Evolutionary conservation across 805 yeast species (phyloP).

Genomic region (Candida loeiensis): DNA sequence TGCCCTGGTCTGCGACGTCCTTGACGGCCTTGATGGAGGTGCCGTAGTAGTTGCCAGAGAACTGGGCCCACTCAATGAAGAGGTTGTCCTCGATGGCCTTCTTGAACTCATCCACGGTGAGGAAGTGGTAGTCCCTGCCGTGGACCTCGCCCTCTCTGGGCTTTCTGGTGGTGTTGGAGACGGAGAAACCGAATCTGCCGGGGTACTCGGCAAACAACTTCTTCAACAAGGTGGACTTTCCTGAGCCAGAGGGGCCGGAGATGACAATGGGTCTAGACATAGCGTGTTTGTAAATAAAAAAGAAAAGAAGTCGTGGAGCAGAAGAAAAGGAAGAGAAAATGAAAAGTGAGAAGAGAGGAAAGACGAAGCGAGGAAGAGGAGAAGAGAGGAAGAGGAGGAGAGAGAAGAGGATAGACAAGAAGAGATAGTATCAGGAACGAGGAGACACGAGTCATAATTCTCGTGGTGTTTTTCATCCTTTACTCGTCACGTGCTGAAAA

Average conservation of each 20-base stretch:
- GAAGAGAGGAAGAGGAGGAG: neutral
- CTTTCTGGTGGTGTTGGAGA: slow-evolving; percentile 85
- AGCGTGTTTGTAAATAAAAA: neutral
- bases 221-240: slow-evolving; percentile 91
- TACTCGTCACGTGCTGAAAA: too few species aligned
- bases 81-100: slow-evolving; percentile 65
- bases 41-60: slow-evolving; percentile 96
- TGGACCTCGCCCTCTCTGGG: slow-evolving; percentile 91
- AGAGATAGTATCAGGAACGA: too few species aligned
- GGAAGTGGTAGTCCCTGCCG: slow-evolving; percentile 88
- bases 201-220: slow-evolving; percentile 89
- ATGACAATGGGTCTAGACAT: slow-evolving; percentile 80
- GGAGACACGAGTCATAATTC: too few species aligned
- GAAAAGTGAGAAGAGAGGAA: neutral
- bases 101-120: slow-evolving; percentile 76
- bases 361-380: neutral
- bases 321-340: neutral
- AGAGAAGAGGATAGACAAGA: too few species aligned
- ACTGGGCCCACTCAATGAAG: slow-evolving; percentile 97
- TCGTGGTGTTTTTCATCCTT: too few species aligned
- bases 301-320: neutral
- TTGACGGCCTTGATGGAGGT: slow-evolving; percentile 85
- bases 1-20: slow-evolving; percentile 60
- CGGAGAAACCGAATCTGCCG: slow-evolving; percentile 85
- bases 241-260: slow-evolving; percentile 96